Percentiles rank a stretch among this genome's conserved stretches.
phyloP scores from a whole-genome alignment of 495 filamentous ascomycete species.

The Hypoxylon lienhwacheense region DNA sequence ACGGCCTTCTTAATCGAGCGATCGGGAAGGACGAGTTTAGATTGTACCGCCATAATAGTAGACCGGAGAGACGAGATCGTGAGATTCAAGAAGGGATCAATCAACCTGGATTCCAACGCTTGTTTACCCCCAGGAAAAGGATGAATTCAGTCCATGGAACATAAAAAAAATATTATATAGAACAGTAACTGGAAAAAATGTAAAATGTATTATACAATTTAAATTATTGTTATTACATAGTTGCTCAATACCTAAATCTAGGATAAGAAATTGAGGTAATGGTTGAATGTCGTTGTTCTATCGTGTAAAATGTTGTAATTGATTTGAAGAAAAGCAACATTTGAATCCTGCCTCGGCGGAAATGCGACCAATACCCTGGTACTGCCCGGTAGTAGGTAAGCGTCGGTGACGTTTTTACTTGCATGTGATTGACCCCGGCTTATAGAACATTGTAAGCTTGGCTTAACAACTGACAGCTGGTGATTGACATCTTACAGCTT shows the following conservation, averaged over 20 bases:
- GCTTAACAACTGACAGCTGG: too few species aligned
- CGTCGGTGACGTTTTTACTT: constrained; percentile 34
- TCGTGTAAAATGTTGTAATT: too few species aligned
- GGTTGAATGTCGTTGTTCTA: not conserved
- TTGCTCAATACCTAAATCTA: too few species aligned
- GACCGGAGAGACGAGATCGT: not conserved
- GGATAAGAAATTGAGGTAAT: too few species aligned
- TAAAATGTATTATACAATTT: constrained; percentile 18
- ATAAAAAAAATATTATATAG: not conserved
- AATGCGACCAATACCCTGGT: constrained; percentile 27
- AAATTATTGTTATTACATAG: constrained; percentile 32
- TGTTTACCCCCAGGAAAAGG: constrained; percentile 9
- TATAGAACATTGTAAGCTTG: not conserved
- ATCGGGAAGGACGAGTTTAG: constrained; percentile 69
- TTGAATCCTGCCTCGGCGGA: constrained; percentile 38
- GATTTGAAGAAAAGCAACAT: constrained; percentile 3
- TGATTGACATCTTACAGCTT: too few species aligned
- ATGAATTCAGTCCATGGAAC: constrained; percentile 4
- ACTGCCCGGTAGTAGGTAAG: not conserved
- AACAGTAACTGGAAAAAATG: constrained; percentile 6
- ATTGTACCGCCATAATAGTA: constrained; percentile 72
- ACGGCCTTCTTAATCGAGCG: constrained; percentile 74
- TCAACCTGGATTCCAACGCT: constrained; percentile 9
- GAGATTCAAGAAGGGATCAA: not conserved
- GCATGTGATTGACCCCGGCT: constrained; percentile 37